Conservation (phyloP, 1,284 basidiomycete genomes). For the Pulchroboletus neoregius region DNA sequence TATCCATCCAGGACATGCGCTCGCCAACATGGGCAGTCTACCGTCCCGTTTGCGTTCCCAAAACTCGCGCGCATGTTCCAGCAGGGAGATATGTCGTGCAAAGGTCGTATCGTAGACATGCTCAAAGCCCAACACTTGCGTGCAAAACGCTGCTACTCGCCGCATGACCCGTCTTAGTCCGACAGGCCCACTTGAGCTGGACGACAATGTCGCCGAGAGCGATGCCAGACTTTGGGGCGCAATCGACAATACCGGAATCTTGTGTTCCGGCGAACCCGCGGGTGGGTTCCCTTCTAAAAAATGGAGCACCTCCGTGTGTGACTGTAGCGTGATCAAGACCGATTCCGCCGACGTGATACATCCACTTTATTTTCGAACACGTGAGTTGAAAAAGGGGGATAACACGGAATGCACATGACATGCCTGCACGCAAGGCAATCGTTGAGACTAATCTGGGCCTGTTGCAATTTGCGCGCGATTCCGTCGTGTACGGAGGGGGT, state of each 20-base stretch:
- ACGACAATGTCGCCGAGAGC: conserved; percentile 68
- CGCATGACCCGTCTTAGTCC: conserved; percentile 60
- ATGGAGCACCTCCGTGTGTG: conserved; percentile 85
- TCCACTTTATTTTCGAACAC: conserved; percentile 53
- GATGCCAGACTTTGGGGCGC: conserved; percentile 93
- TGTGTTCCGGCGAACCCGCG: conserved; percentile 39
- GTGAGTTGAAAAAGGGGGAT: conserved; percentile 4
- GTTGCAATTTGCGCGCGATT: conserved; percentile 64
- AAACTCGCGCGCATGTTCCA: conserved; percentile 84
- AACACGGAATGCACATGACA: conserved; percentile 22
- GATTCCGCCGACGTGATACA: conserved; percentile 99
- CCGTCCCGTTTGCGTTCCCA: conserved; percentile 54
- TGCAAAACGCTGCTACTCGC: conserved; percentile 65
- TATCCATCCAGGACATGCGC: conserved; percentile 98
- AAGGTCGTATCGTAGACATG: conserved; percentile 93
- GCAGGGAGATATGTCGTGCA: conserved; percentile 81
- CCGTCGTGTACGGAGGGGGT: conserved; percentile 24
- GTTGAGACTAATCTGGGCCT: conserved; percentile 93
- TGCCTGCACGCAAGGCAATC: conserved; percentile 92
- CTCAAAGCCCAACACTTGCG: conserved; percentile 59
- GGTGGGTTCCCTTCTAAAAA: conserved; percentile 62
- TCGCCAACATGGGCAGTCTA: conserved; percentile 86
- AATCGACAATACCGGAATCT: conserved; percentile 77
- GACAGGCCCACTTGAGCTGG: conserved; percentile 45
- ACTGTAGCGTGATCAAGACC: conserved; percentile 95